These are phyloP conservation scores for Cornus suecica DNA, from an alignment of 148 eudicot species.

Conservation along the genomic window DNA sequence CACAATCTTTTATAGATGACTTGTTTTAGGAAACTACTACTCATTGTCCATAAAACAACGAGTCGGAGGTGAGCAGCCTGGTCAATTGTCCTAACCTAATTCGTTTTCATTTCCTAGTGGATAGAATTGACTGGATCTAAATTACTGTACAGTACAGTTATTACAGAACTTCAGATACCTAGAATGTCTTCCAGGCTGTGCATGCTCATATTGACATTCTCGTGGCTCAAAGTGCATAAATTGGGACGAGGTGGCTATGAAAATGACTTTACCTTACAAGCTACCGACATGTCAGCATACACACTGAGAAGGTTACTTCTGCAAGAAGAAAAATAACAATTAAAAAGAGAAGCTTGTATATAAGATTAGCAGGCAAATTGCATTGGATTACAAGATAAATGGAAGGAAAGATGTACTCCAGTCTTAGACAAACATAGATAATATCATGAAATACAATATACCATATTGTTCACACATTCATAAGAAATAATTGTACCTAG, in stretches of 20 bases:
- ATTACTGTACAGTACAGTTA: neutral
- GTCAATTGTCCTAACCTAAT: neutral
- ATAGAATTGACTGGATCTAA: neutral
- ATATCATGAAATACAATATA: neutral
- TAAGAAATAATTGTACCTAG: neutral
- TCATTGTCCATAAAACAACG: neutral
- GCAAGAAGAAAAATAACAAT: constrained; percentile 26
- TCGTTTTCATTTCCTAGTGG: neutral
- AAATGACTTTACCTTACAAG: constrained; percentile 72
- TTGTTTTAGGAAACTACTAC: neutral
- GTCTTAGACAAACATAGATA: neutral
- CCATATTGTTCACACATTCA: neutral
- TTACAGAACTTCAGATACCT: constrained; percentile 3
- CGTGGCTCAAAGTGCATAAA: neutral
- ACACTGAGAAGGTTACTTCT: constrained; percentile 97
- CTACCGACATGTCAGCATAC: constrained; percentile 95
- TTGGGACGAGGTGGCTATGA: neutral
- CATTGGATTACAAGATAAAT: constrained; percentile 2
- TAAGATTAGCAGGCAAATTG: neutral
- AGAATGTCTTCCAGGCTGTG: neutral
- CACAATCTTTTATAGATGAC: neutral
- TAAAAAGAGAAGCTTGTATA: neutral
- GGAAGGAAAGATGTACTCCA: neutral
- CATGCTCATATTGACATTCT: neutral
- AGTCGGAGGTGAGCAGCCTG: neutral